Evolutionary conservation across 2,329 filamentous ascomycete species (phyloP).

Genomic region (Talaromyces funiculosus): DNA sequence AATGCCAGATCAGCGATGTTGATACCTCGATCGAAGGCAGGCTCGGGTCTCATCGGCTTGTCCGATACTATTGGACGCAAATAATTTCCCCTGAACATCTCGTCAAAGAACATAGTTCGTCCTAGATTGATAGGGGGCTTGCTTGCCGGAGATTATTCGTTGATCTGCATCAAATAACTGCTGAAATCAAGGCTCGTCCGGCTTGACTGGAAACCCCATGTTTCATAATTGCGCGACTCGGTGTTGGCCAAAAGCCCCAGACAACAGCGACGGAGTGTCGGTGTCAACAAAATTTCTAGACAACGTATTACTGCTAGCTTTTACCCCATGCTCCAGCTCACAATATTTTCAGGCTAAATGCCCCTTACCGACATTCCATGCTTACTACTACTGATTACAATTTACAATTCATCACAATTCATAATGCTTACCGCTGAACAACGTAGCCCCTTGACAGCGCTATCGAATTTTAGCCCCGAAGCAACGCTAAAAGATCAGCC

Average conservation of each 20-base stretch:
- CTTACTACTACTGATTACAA: background rate
- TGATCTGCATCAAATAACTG: background rate
- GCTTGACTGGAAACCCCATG: background rate
- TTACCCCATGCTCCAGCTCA: background rate
- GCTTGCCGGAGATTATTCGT: constrained; percentile 4
- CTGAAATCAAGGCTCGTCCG: background rate
- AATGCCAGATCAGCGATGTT: background rate
- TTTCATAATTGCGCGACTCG: background rate
- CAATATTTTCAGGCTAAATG: background rate
- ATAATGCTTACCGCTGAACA: background rate
- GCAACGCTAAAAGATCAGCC: background rate
- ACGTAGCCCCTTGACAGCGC: background rate
- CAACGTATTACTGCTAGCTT: no score
- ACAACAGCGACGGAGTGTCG: background rate
- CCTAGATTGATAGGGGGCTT: background rate
- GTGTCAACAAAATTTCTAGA: background rate
- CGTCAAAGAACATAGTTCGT: background rate
- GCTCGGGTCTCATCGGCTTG: background rate
- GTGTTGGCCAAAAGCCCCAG: background rate
- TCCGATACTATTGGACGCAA: background rate
- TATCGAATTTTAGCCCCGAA: background rate
- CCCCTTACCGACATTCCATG: constrained; percentile 6
- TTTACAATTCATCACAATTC: background rate
- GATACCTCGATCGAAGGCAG: background rate
- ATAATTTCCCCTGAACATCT: background rate